Conservation (phyloP, 1,139 yeast genomes). For the Pichia sp. region DNA sequence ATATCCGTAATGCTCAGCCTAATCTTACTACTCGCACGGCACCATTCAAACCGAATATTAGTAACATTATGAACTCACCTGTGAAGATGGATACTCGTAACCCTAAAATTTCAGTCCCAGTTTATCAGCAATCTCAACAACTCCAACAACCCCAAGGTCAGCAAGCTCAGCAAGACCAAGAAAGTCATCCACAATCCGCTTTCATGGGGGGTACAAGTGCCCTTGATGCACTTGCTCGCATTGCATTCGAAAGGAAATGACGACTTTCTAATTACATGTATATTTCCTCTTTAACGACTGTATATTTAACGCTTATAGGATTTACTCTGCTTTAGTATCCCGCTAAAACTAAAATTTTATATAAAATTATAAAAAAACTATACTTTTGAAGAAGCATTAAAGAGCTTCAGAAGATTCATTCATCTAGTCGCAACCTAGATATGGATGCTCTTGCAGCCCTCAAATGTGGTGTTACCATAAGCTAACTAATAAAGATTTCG, state of each 20-base stretch:
- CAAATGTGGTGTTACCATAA: constrained; percentile 3
- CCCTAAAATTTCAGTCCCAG: not conserved
- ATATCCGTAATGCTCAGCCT: not conserved
- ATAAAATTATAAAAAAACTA: not conserved
- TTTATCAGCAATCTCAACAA: constrained; percentile 2
- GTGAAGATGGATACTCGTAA: not conserved
- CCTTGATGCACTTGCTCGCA: constrained; percentile 31
- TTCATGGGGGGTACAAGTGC: constrained; percentile 27
- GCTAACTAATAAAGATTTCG: constrained; percentile 19
- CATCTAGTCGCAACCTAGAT: not conserved
- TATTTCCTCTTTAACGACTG: constrained; percentile 9
- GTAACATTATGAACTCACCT: constrained; percentile 15
- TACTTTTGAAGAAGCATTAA: not conserved
- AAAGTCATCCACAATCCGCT: constrained; percentile 5
- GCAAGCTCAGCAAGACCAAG: constrained; percentile 5
- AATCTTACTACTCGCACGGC: not conserved
- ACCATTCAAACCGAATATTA: constrained; percentile 15
- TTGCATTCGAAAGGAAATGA: constrained; percentile 31
- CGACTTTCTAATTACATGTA: not conserved
- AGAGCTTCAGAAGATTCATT: not conserved
- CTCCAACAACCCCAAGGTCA: constrained; percentile 1
- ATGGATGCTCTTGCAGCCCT: not conserved
- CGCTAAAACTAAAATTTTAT: too few relatives aligned
- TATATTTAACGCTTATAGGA: constrained; percentile 1
- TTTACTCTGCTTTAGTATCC: too few relatives aligned